Base-by-base conservation (phyloP, 2,329 filamentous ascomycete genomes). In the Ilyonectria robusta region DNA sequence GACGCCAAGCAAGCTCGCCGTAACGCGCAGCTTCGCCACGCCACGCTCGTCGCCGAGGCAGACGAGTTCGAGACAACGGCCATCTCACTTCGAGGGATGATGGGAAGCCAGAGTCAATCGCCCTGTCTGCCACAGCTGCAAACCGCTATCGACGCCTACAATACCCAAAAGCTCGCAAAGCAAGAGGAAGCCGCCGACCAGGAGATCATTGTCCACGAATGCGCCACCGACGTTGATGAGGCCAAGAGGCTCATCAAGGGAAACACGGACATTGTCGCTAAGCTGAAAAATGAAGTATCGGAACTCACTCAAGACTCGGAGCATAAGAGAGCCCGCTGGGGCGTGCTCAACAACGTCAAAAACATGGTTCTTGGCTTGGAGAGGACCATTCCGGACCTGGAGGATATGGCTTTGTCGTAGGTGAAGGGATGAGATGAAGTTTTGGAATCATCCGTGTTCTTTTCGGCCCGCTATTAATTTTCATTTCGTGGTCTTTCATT, bases 401-500 rank as follows among this genome's bases (percentile, higher is more conserved):
- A 53, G 31, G 31, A 53, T n/a, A 53, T 53, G 29, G 50, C 50
- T 15, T 35, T n/a, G 40, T n/a, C 40, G 15, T 42, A n/a, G n/a
- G 15, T 8, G 40, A 17, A 17, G 15, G 26, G 26, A 26, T 6
- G 4, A 26, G 26, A 26, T 26, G 26, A 26, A 26, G 26, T 26
- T 26, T 26, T 26, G 26, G 26, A 26, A 26, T 26, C 26, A 26
- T 26, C 26, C 6, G 26, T 26, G 26, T 26, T 26, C 26, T 21
- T 21, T 21, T 26, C 26, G 26, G 26, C 26, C 26, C 26, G 26
- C 6, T 26, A 26, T 26, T 26, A 26, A 26, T 26, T 26, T 26
- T 26, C 5, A 26, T 26, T 26, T 6, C 6, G 26, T 26, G 26
- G 26, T 6, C 26, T 26, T 26, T 26, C 26, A 26, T 26, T 26